Base-by-base conservation (phyloP, 2,329 filamentous ascomycete species). In the Aureobasidium sp. region DNA sequence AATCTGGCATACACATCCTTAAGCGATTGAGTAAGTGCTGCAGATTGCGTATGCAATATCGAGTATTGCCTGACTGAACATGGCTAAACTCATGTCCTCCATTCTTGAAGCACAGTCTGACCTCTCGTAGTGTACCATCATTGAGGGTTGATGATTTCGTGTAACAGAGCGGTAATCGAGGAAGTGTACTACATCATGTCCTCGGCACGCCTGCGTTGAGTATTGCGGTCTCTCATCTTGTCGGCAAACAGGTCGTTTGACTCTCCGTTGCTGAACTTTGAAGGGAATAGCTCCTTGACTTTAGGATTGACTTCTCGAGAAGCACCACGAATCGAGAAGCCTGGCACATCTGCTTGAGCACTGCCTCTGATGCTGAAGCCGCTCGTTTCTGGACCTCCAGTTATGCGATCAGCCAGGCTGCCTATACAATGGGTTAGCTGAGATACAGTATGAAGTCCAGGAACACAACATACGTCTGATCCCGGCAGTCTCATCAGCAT, bases 341-440 rank as follows among this genome's bases (percentile, higher is more conserved):
- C 70, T 15, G 64, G 63, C 24, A 64, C 53, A 24, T 61, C 47
- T 5, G 50, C 50, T 20, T 63, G 56, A 17, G 69, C 69, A 2
- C 69, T 69, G 17, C 72, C 73, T 56, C 69, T 71, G 65, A 75
- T 71, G 48, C 66, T 71, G 68, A 75, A 75, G 20, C 70, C 71
- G 3, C 57, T 53, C 27, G 61, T 29, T 17, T 64, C 59, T 24
- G 65, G 64, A 17, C 60, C 62, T 15, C 64, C 65, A 3, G 61
- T 63, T 24, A 66, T 66, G 29, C 65, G 57, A 43, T 64, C 64
- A 34, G 64, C 65, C 36, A 65, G 64, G 34, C 63, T 64, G 53
- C 61, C 55, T 53, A 29, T 51, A 17, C 24, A 37, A 46, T 13
- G 29, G 32, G 20, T 61, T 27, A 59, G 55, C 34, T 24, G 8